A percentile compares a stretch with the other conserved stretches of the same genome.
These are phyloP conservation scores for Komagataella populi DNA, from an alignment of 805 yeast genomes.

Conservation along the genomic window DNA sequence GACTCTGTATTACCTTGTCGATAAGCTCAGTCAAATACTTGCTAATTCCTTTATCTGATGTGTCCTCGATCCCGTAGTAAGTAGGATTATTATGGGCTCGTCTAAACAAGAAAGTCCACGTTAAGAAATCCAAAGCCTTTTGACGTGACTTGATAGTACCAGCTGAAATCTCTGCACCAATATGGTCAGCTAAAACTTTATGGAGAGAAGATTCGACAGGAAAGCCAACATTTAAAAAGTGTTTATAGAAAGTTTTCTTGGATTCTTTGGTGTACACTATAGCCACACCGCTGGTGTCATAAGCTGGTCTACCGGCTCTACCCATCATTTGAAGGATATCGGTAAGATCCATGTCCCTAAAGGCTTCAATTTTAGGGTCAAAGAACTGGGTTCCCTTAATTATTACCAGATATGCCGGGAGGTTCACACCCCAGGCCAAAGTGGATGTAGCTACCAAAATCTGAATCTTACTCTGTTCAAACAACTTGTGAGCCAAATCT, in stretches of 20 bases:
- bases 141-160: constrained; percentile 53
- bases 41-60: constrained; percentile 39
- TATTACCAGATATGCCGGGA: constrained; percentile 69
- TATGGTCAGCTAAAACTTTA: constrained; percentile 62
- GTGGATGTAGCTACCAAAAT: constrained; percentile 71
- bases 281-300: constrained; percentile 66
- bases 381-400: constrained; percentile 66
- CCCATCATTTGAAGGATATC: constrained; percentile 82
- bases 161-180: constrained; percentile 69
- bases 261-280: constrained; percentile 66
- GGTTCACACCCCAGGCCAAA: constrained; percentile 77
- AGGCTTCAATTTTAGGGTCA: constrained; percentile 51
- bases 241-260: constrained; percentile 64
- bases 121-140: constrained; percentile 60
- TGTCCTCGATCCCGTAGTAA: constrained; percentile 60
- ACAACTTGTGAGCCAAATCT: constrained; percentile 53
- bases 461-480: constrained; percentile 58
- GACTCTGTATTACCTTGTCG: constrained; percentile 51
- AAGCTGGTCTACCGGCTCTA: constrained; percentile 78
- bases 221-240: constrained; percentile 65
- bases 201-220: constrained; percentile 76
- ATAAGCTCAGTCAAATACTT: constrained; percentile 49
- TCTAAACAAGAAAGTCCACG: constrained; percentile 66
- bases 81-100: constrained; percentile 70
- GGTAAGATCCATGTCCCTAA: constrained; percentile 71